Percentiles rank a stretch among this genome's conserved stretches.
Evolutionary conservation across 1,284 basidiomycete species (phyloP).

Genomic region (Ganoderma boninense): DNA sequence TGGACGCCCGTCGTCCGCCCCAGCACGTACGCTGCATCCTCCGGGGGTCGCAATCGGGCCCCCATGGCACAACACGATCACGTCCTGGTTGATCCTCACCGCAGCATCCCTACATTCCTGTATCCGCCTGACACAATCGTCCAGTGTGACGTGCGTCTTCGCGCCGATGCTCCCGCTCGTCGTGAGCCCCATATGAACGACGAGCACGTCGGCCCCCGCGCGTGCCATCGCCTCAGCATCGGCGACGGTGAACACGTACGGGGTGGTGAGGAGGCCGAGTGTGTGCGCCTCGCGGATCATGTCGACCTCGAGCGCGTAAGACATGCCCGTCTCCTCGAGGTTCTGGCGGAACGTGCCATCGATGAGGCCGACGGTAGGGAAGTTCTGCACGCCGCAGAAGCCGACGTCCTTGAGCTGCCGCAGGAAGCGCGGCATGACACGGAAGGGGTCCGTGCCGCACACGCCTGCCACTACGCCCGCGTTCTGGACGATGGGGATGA

Average conservation of each 20-base stretch:
- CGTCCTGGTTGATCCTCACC: conserved; percentile 30
- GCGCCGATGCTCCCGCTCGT: conserved; percentile 38
- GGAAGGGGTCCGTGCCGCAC: conserved; percentile 38
- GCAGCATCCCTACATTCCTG: conserved; percentile 36
- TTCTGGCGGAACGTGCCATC: conserved; percentile 36
- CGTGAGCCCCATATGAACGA: conserved; percentile 39
- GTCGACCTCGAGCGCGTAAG: conserved; percentile 35
- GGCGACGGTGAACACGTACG: conserved; percentile 33
- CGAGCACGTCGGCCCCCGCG: conserved; percentile 36
- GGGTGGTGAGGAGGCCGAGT: conserved; percentile 35
- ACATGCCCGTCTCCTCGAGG: conserved; percentile 39
- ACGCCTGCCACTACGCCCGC: conserved; percentile 35
- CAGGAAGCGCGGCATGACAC: conserved; percentile 36
- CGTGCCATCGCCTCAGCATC: conserved; percentile 35
- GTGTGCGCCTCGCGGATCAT: conserved; percentile 35
- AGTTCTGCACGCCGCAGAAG: conserved; percentile 39
- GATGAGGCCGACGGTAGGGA: conserved; percentile 38
- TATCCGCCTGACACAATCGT: conserved; percentile 33
- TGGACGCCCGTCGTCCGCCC: conserved; percentile 32
- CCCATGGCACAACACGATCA: conserved; percentile 36
- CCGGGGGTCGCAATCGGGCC: conserved; percentile 34
- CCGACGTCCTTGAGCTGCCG: conserved; percentile 33
- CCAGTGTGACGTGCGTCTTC: conserved; percentile 33
- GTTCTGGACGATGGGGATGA: conserved; percentile 32
- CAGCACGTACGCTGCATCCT: conserved; percentile 35